Evolutionary conservation across 129 eudicot species (phyloP), one percentile per base, ranked within the genome.

Genomic region (Centella asiatica): DNA sequence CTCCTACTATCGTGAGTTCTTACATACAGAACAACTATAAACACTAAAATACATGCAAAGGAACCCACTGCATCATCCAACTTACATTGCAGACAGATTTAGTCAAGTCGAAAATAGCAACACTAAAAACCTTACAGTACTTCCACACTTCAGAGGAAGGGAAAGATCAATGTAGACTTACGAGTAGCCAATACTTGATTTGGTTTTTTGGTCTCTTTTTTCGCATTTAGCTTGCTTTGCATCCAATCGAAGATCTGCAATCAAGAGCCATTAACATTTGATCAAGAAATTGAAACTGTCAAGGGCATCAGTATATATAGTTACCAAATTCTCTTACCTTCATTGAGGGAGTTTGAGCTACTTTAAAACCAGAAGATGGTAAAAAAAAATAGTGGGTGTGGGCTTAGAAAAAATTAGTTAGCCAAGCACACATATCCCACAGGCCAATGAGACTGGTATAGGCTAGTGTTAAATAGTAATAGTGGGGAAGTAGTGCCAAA

Each of bases 161-260:
- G 17, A 17, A 42, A 2, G 37, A 44, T 62, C 37, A 47, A 28
- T 28, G 42, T 24, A 69, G 19, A 55, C 71, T 61, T 67, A 75
- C 80, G 40, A 11, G 62, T 64, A 15, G 63, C 27, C 9, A 70
- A 19, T 28, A 36, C 6, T 26, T 57, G 28, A 54, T 46, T 60
- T 61, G 74, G 63, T 34, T 49, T 50, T 23, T 20, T 70, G 57
- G 44, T 64, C 26, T 18, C 57, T 60, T 70, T 76, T 20, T 28
- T 73, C 10, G 75, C 75, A 32, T 48, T 74, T 19, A 68, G 68
- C 74, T 77, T 81, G 72, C 56, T 77, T 29, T 76, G 80, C 70
- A 81, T 60, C 87, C 87, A 81, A 48, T 76, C 60, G 45, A 77
- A 77, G 57, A 81, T 72, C 87, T 81, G 61, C 59, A 65, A 54